Evolutionary conservation across 805 yeast genomes (phyloP).

Genomic region (Osmozyma mogii): DNA sequence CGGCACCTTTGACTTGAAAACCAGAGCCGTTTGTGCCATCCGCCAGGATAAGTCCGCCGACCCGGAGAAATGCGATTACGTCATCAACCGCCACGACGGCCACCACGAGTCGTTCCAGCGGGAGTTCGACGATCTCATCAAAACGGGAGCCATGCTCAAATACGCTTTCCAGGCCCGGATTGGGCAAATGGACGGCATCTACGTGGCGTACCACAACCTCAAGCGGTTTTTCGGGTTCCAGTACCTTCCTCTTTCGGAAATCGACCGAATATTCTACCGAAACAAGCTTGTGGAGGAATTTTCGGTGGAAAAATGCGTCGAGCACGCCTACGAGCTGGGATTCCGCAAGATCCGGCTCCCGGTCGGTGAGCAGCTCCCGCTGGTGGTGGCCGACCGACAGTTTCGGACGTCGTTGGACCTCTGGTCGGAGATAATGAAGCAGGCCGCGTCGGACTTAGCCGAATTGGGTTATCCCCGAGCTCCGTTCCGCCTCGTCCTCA

Average conservation of each 20-base stretch:
- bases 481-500: constrained; percentile 24
- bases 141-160: constrained; percentile 68
- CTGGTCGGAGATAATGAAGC: constrained; percentile 23
- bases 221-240: constrained; percentile 81
- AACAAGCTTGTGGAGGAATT: constrained; percentile 6
- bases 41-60: constrained; percentile 67
- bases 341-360: constrained; percentile 1
- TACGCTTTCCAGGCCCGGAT: constrained; percentile 88
- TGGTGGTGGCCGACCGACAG: constrained; percentile 12
- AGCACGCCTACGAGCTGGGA: neutral
- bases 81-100: constrained; percentile 56
- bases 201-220: constrained; percentile 84
- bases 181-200: constrained; percentile 96
- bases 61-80: constrained; percentile 53
- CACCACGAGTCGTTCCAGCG: constrained; percentile 72
- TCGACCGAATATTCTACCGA: constrained; percentile 44
- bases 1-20: constrained; percentile 87
- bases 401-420: constrained; percentile 13
- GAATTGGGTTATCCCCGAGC: constrained; percentile 7
- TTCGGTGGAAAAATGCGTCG: neutral
- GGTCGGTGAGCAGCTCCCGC: constrained; percentile 7
- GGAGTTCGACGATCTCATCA: constrained; percentile 67
- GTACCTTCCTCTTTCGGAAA: constrained; percentile 65
- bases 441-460: constrained; percentile 20
- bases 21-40: constrained; percentile 84